Base-by-base conservation (phyloP, 2,329 filamentous ascomycete genomes). In the Colletotrichum sp. region DNA sequence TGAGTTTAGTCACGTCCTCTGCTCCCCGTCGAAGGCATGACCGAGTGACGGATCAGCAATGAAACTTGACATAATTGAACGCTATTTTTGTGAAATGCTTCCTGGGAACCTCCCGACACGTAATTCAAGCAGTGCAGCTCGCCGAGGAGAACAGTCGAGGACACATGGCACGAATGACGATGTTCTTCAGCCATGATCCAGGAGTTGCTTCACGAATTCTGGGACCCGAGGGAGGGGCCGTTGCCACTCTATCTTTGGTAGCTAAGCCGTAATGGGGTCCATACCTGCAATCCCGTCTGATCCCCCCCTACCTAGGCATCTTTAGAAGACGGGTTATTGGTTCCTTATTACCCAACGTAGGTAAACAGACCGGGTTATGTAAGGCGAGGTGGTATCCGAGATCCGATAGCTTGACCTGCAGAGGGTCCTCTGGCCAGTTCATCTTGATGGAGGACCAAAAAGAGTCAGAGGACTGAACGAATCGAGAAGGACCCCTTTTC, bases 221-320 rank as follows among this genome's bases (percentile, higher is more conserved):
- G 66, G 71, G 28, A 34, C 66, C 32, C 32, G 18, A 6, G 8
- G 60, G 36, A 38, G 36, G 60, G 28, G 34, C 68, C 18, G 52
- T 71, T 66, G 72, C 72, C 72, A 75, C 72, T 72, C 72, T 55
- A 71, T 75, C 69, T 75, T 75, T 71, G 61, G 52, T 62, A 66
- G 68, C 68, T 71, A 71, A n/a, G 55, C 68, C 68, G 30, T 36
- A 65, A 73, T 38, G 28, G 66, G 66, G 36, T n/a, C 38, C 18
- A n/a, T 48, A 52, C 48, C 43, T 43, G 24, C 48, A 43, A 13
- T 36, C 69, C 28, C 58, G 58, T 61, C 58, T 32, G 58, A 12
- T 34, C 24, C 13, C 24, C 30, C 61, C 28, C 8, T 52, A 26
- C 13, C 28, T 38, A 32, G 21, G 43, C 43, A 36, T 10, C 9